phyloP scores from a whole-genome alignment of 768 basidiomycete genomes.

The Suillus luteus region DNA sequence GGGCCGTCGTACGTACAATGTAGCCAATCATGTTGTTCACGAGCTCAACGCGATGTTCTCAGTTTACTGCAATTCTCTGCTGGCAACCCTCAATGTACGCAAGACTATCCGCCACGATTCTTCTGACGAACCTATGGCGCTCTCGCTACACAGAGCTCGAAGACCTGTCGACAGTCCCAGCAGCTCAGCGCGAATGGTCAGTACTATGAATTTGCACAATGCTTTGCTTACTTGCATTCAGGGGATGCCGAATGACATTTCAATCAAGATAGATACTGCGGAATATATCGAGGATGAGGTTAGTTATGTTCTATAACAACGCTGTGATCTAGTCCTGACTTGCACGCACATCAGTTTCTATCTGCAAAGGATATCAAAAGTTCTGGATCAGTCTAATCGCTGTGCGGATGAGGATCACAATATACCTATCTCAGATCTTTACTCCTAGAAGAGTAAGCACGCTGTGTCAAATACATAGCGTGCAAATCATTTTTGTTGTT shows the following conservation, averaged over 20 bases:
- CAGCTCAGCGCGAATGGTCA: constrained; percentile 17
- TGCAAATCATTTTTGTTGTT: not conserved
- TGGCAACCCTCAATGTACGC: constrained; percentile 53
- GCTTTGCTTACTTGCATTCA: not conserved
- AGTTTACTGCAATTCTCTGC: constrained; percentile 59
- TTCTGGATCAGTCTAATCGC: not conserved
- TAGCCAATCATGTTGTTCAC: not conserved
- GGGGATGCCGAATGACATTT: constrained; percentile 47
- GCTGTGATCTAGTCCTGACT: not conserved
- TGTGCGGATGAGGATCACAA: not conserved
- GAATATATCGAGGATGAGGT: constrained; percentile 47
- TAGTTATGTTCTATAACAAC: constrained; percentile 4
- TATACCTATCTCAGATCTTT: not conserved
- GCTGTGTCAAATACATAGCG: no score
- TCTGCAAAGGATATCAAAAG: not conserved
- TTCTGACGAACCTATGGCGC: not conserved
- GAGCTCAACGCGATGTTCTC: constrained; percentile 7
- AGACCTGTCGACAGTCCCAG: constrained; percentile 11
- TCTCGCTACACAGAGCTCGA: constrained; percentile 5
- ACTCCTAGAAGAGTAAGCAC: not conserved
- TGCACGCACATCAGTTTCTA: not conserved
- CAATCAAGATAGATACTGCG: constrained; percentile 65
- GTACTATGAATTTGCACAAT: not conserved
- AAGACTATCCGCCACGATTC: constrained; percentile 41
- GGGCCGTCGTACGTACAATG: constrained; percentile 48